These are phyloP conservation scores for Phytophthora boehmeriae DNA, from an alignment of 352 stramenopile genomes.

Conservation along the genomic window DNA sequence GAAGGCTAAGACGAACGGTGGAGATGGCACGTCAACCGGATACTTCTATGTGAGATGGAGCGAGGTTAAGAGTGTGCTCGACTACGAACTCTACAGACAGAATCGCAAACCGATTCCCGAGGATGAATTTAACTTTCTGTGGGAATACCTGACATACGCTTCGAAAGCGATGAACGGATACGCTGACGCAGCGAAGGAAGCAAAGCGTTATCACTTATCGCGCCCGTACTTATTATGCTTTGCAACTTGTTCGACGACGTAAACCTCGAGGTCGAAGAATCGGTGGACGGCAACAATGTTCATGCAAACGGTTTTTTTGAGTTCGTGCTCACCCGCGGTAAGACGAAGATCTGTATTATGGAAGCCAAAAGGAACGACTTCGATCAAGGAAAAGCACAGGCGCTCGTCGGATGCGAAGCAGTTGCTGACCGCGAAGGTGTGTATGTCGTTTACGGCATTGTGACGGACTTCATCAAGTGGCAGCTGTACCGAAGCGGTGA, in stretches of 20 bases:
- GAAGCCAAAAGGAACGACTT: constrained; percentile 58
- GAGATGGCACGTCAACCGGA: constrained; percentile 24
- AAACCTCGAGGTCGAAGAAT: constrained; percentile 30
- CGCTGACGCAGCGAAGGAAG: constrained; percentile 20
- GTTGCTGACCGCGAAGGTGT: constrained; percentile 44
- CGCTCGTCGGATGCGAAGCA: constrained; percentile 51
- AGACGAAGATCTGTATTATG: constrained; percentile 56
- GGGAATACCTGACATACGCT: constrained; percentile 1
- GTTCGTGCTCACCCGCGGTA: constrained; percentile 45
- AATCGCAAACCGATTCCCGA: constrained; percentile 25
- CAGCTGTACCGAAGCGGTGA: constrained; percentile 41
- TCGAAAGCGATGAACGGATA: constrained; percentile 29
- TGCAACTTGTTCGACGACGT: constrained; percentile 28
- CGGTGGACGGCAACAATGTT: constrained; percentile 39
- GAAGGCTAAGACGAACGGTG: constrained; percentile 25
- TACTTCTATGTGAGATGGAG: constrained; percentile 23
- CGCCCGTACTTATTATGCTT: constrained; percentile 19
- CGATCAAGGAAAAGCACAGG: constrained; percentile 45
- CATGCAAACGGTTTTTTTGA: constrained; percentile 50
- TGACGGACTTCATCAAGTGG: constrained; percentile 53
- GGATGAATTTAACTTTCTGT: constrained; percentile 27
- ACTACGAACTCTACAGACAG: constrained; percentile 27
- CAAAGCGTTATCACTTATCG: constrained; percentile 7
- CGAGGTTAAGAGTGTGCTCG: constrained; percentile 26
- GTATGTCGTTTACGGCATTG: constrained; percentile 50